Base-by-base conservation (phyloP, 2,329 filamentous ascomycete genomes). In the Fusarium sp. region DNA sequence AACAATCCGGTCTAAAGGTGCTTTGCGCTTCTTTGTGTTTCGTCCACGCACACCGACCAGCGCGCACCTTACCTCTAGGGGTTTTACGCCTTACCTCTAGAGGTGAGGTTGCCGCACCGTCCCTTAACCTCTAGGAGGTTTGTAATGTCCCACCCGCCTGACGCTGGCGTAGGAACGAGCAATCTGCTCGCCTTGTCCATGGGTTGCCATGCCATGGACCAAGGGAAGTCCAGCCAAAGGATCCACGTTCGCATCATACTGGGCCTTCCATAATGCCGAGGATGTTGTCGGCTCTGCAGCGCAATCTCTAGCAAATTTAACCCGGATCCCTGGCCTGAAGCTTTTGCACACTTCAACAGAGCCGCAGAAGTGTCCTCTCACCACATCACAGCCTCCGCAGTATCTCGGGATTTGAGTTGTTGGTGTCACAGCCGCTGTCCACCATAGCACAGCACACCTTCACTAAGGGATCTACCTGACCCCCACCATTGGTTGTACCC, bases 91-190 rank as follows among this genome's bases (percentile, higher is more conserved):
- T 72, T 70, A 72, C 69, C 69, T 72, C 69, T 72, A 72, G 70
- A 72, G 70, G 70, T 68, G 70, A 72, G 70, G 70, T 68, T 59
- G 66, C 62, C 49, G 70, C 60, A 72, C 70, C 70, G 63, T 70
- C 70, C 54, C 65, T 72, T 72, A 72, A 67, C 70, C 70, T 72
- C 70, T 72, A 72, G 67, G 67, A 71, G 69, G 70, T 70, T 66
- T 42, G 33, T 42, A 46, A 62, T 60, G 70, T 72, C 69, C 70
- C 70, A 72, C 70, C 61, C 66, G 66, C 70, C 68, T 72, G 68
- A 72, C 60, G 66, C 67, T 69, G 68, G 70, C 66, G 63, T 69
- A 58, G 66, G 58, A 66, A 59, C 52, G 54, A 72, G 55, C 58
- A 63, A 56, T 53, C 40, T 70, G 56, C 18, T 63, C 59, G 60